These are phyloP conservation scores for Candida berthetii DNA, from an alignment of 805 yeast species.

Conservation along the genomic window DNA sequence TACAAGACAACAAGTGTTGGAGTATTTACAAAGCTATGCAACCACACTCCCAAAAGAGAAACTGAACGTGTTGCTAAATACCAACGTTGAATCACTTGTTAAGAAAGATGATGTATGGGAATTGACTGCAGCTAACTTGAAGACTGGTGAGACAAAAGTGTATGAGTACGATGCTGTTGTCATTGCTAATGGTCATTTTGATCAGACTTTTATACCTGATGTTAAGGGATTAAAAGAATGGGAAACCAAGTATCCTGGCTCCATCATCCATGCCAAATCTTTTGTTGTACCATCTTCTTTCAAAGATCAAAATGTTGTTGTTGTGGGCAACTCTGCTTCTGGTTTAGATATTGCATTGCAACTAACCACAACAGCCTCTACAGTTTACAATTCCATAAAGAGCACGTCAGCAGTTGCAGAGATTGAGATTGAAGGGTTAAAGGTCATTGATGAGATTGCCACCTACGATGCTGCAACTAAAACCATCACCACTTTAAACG, in stretches of 20 bases:
- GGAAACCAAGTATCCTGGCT: constrained; percentile 31
- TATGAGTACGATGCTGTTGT: constrained; percentile 51
- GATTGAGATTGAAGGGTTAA: constrained; percentile 23
- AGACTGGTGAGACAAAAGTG: no score
- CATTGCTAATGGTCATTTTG: constrained; percentile 53
- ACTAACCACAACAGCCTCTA: constrained; percentile 30
- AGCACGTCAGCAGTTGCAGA: constrained; percentile 29
- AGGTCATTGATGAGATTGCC: constrained; percentile 31
- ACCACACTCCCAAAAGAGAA: no score
- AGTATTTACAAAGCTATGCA: no score
- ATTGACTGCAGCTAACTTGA: no score
- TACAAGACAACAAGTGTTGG: constrained; percentile 44
- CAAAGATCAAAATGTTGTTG: constrained; percentile 31
- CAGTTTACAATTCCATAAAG: constrained; percentile 38
- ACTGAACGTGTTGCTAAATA: no score
- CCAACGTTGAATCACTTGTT: no score
- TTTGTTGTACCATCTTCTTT: constrained; percentile 38
- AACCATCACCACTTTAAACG: constrained; percentile 37
- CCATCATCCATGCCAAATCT: constrained; percentile 45
- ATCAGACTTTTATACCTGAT: constrained; percentile 48
- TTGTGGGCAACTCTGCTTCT: constrained; percentile 65
- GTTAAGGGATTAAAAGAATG: constrained; percentile 42
- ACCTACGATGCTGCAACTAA: constrained; percentile 23
- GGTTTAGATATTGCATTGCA: constrained; percentile 65
- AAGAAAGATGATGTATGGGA: no score